Evolutionary conservation across 306 rosid species (phyloP).

Genomic region (Castanea crenata): DNA sequence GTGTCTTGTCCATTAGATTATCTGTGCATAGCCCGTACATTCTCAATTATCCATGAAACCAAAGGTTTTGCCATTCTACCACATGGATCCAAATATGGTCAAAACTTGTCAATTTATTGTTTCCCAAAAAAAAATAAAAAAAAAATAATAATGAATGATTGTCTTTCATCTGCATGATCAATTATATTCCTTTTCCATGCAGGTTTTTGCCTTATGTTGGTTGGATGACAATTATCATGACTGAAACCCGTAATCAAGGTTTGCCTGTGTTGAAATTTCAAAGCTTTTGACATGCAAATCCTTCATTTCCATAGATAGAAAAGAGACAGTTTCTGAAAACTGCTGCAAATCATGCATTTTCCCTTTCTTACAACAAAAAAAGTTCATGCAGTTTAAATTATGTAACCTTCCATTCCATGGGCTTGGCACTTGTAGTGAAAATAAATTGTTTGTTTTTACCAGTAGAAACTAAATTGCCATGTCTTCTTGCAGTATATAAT

Average conservation of each 20-base stretch:
- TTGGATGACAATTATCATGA: constrained; percentile 67
- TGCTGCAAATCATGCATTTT: background rate
- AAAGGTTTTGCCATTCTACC: no score
- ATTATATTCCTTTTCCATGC: constrained; percentile 20
- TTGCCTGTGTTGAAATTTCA: constrained; percentile 12
- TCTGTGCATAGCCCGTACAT: no score
- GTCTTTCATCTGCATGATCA: background rate
- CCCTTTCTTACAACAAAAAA: background rate
- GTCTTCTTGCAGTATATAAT: constrained; percentile 46
- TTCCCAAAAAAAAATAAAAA: background rate
- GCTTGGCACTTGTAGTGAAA: background rate
- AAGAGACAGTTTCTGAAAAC: background rate
- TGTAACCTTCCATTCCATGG: background rate
- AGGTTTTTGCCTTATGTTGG: constrained; percentile 79
- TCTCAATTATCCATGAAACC: no score
- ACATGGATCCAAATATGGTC: no score
- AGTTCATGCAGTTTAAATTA: background rate
- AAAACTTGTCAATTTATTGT: no score
- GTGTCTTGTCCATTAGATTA: background rate
- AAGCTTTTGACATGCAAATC: background rate
- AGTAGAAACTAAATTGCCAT: constrained; percentile 1
- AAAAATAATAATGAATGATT: background rate
- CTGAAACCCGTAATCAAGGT: constrained; percentile 79
- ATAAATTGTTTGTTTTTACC: background rate
- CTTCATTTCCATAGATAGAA: background rate